Evolutionary conservation across 176 grass and related monocot genomes (phyloP).

Genomic region (Alopecurus myosuroides): DNA sequence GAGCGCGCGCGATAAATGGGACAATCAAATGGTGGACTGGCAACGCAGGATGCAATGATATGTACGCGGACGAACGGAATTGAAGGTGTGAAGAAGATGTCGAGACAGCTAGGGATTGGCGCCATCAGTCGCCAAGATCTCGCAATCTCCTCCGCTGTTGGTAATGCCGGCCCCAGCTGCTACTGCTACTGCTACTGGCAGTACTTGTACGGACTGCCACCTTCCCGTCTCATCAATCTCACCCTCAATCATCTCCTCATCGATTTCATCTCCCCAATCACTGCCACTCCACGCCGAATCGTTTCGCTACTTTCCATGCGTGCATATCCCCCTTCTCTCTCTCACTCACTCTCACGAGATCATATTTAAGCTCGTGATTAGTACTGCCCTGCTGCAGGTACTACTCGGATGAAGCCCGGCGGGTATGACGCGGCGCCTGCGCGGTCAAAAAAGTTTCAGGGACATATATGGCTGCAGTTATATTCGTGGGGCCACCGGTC

Average conservation of each 20-base stretch:
- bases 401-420: neutral
- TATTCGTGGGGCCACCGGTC: neutral
- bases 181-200: neutral
- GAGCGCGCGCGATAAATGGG: neutral
- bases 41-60: neutral
- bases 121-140: neutral
- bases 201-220: neutral
- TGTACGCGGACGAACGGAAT: neutral
- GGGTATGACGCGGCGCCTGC: neutral
- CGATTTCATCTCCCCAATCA: constrained; percentile 8
- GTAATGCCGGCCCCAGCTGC: constrained; percentile 1
- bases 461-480: neutral
- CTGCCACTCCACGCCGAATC: neutral
- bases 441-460: neutral
- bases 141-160: neutral
- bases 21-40: neutral
- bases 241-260: constrained; percentile 2
- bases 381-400: too few relatives aligned
- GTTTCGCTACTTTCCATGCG: constrained; percentile 8
- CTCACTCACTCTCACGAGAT: neutral
- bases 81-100: neutral
- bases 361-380: too few relatives aligned
- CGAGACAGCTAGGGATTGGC: neutral
- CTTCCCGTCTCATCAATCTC: constrained; percentile 3
- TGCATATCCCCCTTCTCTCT: neutral